Evolutionary conservation across 1,139 yeast genomes (phyloP).

Genomic region (Yamadazyma friedrichii): DNA sequence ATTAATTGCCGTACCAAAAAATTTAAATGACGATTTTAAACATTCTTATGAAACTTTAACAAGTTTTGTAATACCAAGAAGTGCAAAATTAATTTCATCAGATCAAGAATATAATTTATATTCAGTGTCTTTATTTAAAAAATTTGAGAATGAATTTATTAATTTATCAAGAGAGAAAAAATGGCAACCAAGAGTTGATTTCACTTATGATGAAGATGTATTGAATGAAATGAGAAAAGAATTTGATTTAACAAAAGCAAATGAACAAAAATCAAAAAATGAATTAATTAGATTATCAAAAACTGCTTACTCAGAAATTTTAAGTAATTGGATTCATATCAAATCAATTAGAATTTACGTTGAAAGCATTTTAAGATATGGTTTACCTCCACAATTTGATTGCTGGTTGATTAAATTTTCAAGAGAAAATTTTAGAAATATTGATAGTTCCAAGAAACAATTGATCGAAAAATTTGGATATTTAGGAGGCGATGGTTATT

Average conservation of each 20-base stretch:
- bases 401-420: conserved; percentile 54
- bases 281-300: conserved; percentile 81
- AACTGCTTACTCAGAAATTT: conserved; percentile 84
- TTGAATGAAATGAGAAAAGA: conserved; percentile 75
- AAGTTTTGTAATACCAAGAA: conserved; percentile 87
- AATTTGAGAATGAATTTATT: conserved; percentile 67
- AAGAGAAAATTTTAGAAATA: conserved; percentile 36
- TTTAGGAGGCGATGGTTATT: conserved; percentile 87
- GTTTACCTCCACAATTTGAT: conserved; percentile 90
- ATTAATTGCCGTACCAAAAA: conserved; percentile 82
- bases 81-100: conserved; percentile 65
- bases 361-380: conserved; percentile 83
- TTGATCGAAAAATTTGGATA: conserved; percentile 77
- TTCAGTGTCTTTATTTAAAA: conserved; percentile 82
- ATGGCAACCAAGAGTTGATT: conserved; percentile 89
- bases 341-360: conserved; percentile 59
- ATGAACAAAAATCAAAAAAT: conserved; percentile 71
- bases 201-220: conserved; percentile 77
- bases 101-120: conserved; percentile 76
- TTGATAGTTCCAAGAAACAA: conserved; percentile 63
- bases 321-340: conserved; percentile 85
- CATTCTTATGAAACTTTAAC: conserved; percentile 72
- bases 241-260: conserved; percentile 68
- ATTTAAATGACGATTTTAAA: conserved; percentile 57
- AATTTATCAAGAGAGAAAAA: conserved; percentile 77